Evolutionary conservation across 495 filamentous ascomycete genomes (phyloP).

Genomic region (Penicillium robsamsonii): DNA sequence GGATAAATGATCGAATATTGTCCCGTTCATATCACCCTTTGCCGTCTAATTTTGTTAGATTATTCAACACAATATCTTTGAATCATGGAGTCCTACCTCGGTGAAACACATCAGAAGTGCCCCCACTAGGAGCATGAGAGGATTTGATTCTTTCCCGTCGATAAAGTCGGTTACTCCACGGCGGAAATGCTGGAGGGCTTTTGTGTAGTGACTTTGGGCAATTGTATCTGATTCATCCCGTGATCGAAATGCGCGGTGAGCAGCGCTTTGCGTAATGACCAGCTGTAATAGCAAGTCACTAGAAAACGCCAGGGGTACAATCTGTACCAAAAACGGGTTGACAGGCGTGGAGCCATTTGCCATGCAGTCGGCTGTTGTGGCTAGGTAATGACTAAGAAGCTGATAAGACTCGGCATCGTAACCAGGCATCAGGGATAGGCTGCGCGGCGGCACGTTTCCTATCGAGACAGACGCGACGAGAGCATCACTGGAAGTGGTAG

Average conservation of each 20-base stretch:
- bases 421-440: slow-evolving; percentile 36
- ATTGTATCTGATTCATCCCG: slow-evolving; percentile 36
- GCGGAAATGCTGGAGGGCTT: slow-evolving; percentile 34
- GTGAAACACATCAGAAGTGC: slow-evolving; percentile 43
- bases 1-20: slow-evolving; percentile 38
- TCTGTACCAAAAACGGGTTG: slow-evolving; percentile 40
- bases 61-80: neutral
- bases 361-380: slow-evolving; percentile 40
- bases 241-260: slow-evolving; percentile 37
- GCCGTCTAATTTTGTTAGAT: slow-evolving; percentile 30
- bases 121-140: slow-evolving; percentile 36
- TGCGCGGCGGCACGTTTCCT: slow-evolving; percentile 28
- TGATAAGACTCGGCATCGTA: slow-evolving; percentile 35
- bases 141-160: slow-evolving; percentile 38
- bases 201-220: slow-evolving; percentile 37
- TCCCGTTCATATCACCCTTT: slow-evolving; percentile 41
- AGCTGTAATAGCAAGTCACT: slow-evolving; percentile 38
- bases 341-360: slow-evolving; percentile 39
- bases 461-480: slow-evolving; percentile 13
- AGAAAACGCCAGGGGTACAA: slow-evolving; percentile 39
- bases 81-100: slow-evolving; percentile 24
- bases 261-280: slow-evolving; percentile 39
- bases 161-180: slow-evolving; percentile 37
- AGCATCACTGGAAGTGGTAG: neutral
- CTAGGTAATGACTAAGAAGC: slow-evolving; percentile 38